Evolutionary conservation across 495 filamentous ascomycete genomes (phyloP).

Genomic region (Neurospora sublineolata): DNA sequence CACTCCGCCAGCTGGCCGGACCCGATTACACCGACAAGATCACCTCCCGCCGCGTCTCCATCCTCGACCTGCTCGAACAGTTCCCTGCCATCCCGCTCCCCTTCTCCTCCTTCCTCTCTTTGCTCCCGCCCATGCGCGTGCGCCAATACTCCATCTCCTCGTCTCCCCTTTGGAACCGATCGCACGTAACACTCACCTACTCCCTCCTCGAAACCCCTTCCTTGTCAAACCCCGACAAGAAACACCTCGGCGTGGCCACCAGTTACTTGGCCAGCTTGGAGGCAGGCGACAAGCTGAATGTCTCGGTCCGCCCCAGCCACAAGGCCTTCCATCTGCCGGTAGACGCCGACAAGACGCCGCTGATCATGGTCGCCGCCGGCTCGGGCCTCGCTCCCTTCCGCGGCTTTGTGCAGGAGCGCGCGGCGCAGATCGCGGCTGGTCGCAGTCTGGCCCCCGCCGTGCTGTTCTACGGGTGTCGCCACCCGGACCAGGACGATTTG

Average conservation of each 20-base stretch:
- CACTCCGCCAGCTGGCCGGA: slow-evolving; percentile 39
- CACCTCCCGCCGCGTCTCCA: slow-evolving; percentile 44
- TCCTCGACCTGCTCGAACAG: slow-evolving; percentile 53
- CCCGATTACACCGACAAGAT: slow-evolving; percentile 43
- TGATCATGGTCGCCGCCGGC: slow-evolving; percentile 51
- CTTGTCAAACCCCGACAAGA: slow-evolving; percentile 32
- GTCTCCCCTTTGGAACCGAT: slow-evolving; percentile 49
- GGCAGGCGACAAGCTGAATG: slow-evolving; percentile 48
- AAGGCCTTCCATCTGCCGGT: slow-evolving; percentile 55
- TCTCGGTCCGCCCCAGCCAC: slow-evolving; percentile 47
- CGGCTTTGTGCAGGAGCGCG: slow-evolving; percentile 59
- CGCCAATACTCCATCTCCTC: slow-evolving; percentile 76
- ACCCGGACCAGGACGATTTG: slow-evolving; percentile 45
- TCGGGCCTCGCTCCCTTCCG: slow-evolving; percentile 56
- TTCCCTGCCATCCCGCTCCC: slow-evolving; percentile 45
- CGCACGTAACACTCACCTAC: slow-evolving; percentile 54
- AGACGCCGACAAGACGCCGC: slow-evolving; percentile 47
- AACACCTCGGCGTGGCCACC: slow-evolving; percentile 47
- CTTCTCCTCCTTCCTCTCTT: slow-evolving; percentile 50
- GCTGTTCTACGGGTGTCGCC: slow-evolving; percentile 54
- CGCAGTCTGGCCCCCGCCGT: slow-evolving; percentile 45
- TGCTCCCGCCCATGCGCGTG: slow-evolving; percentile 63
- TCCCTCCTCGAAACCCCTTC: slow-evolving; percentile 48
- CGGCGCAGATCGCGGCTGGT: slow-evolving; percentile 40
- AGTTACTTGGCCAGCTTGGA: slow-evolving; percentile 49